Conservation (phyloP, 805 yeast species). For the Kuraishia molischiana region DNA sequence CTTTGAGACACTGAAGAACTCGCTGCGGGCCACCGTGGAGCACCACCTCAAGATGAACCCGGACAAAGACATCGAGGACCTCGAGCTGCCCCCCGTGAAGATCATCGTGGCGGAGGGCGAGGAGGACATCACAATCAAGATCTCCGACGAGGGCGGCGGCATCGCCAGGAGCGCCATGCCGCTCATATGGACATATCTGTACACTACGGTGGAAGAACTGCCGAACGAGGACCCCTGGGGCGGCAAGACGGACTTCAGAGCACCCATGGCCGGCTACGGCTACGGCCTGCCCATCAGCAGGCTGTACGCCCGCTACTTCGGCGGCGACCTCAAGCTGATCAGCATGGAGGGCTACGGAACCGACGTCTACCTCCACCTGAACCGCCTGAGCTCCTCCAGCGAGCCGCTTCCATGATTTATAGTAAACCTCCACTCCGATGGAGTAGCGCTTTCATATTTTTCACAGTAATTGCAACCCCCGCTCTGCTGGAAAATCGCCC, state of each 20-base stretch:
- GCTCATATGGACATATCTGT: conserved; percentile 82
- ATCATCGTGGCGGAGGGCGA: conserved; percentile 82
- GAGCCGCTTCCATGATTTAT: conserved; percentile 48
- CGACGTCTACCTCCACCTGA: conserved; percentile 81
- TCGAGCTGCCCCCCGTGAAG: conserved; percentile 74
- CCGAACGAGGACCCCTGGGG: conserved; percentile 48
- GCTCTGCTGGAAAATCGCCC: background rate
- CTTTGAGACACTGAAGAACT: conserved; percentile 80
- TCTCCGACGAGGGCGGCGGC: conserved; percentile 92
- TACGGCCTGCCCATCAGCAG: conserved; percentile 85
- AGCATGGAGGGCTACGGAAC: conserved; percentile 95
- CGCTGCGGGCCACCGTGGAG: conserved; percentile 84
- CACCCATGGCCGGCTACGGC: conserved; percentile 94
- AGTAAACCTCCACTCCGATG: background rate
- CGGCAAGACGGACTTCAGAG: conserved; percentile 54
- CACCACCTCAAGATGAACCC: conserved; percentile 53
- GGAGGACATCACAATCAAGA: conserved; percentile 84
- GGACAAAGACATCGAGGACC: conserved; percentile 42
- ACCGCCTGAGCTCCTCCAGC: conserved; percentile 61
- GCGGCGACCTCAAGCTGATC: conserved; percentile 80
- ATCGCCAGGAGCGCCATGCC: conserved; percentile 80
- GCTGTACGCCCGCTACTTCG: conserved; percentile 80
- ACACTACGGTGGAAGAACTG: conserved; percentile 73
- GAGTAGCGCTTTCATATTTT: too few relatives aligned
- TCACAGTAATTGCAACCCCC: background rate